Evolutionary conservation across 1,139 yeast species (phyloP), one percentile per base, ranked within the genome.

Genomic region (Geotrichum macrosporum): DNA sequence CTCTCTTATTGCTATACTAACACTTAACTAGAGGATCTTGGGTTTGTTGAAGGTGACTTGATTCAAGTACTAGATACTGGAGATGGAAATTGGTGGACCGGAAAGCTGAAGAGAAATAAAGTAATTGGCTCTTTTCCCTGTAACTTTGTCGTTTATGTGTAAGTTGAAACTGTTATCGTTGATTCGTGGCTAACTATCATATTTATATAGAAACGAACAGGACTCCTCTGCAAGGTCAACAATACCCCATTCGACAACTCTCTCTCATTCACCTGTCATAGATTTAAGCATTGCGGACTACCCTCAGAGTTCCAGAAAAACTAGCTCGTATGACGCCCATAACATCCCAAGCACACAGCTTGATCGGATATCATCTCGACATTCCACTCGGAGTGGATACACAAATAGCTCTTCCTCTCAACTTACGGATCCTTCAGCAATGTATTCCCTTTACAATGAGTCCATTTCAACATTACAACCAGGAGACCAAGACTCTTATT

Each of bases 21-120:
- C 31, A 10, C n/a, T 19, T 26, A n/a, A 12, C 26, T 12, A 64
- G 87, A 85, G 36, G 96, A 92, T 61, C 73, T 92, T 44, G 97
- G 97, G 1, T 92, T 92, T 63, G 75, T 89, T 39, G 97, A 92
- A 67, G 95, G 94, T 47, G 97, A 92, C 62, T 69, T 85, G 41
- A 84, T 92, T 57, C 95, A 88, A 54, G 95, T 92, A 5, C 73
- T 78, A 39, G 75, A 81, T 55, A 70, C 81, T 3, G 88, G 92
- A 6, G 95, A 89, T 61, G 95, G 94, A 19, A 81, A 82, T 59
- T 87, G 95, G 94, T 88, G 94, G 84, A 84, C 79, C 59, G 98
- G 98, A 1, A 73, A 76, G 53, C 74, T 89, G 50, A 71, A 81
- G 55, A 74, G 97, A 59, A 88, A 87, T 68, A 84, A 81, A 55